Evolutionary conservation across 345 rosid genomes (phyloP).

Genomic region (Dipteronia dyeriana): DNA sequence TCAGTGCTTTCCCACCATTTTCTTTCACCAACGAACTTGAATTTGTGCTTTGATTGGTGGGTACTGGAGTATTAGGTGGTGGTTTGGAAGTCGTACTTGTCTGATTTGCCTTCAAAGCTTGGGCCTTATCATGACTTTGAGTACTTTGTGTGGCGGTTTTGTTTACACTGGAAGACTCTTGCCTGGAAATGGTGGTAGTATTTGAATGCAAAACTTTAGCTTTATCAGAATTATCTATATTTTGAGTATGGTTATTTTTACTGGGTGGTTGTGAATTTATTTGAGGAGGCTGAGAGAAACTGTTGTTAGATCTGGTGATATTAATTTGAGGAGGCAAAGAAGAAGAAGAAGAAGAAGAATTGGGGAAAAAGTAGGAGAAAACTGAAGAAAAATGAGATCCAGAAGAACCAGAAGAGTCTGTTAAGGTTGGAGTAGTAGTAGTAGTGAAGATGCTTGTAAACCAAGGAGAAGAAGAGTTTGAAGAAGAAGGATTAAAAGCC

Average conservation of each 20-base stretch:
- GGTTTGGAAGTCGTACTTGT: slow-evolving; percentile 14
- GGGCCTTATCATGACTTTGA: slow-evolving; percentile 21
- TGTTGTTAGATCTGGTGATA: slow-evolving; percentile 29
- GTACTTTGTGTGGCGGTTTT: slow-evolving; percentile 24
- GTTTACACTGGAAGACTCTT: slow-evolving; percentile 4
- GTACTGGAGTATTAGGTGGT: slow-evolving; percentile 19
- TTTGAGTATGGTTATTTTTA: slow-evolving; percentile 28
- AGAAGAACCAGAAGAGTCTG: slow-evolving; percentile 29
- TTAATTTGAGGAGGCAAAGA: slow-evolving; percentile 15
- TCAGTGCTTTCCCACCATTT: slow-evolving; percentile 25
- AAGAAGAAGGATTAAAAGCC: slow-evolving; percentile 67
- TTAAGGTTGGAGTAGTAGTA: not conserved
- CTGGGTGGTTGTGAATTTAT: slow-evolving; percentile 16
- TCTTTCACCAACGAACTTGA: slow-evolving; percentile 21
- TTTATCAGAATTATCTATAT: not conserved
- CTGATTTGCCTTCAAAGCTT: slow-evolving; percentile 31
- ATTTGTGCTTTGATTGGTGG: slow-evolving; percentile 21
- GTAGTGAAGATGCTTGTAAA: slow-evolving; percentile 46
- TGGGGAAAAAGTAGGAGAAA: slow-evolving; percentile 48
- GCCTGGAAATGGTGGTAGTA: slow-evolving; percentile 14
- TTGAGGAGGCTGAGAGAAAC: slow-evolving; percentile 17
- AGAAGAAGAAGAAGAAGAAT: slow-evolving; percentile 28
- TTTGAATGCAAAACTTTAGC: slow-evolving; percentile 18
- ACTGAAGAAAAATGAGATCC: slow-evolving; percentile 63
- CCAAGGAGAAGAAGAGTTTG: slow-evolving; percentile 53